Evolutionary conservation across 495 filamentous ascomycete species (phyloP).

Genomic region (Penicillium tannophilum): DNA sequence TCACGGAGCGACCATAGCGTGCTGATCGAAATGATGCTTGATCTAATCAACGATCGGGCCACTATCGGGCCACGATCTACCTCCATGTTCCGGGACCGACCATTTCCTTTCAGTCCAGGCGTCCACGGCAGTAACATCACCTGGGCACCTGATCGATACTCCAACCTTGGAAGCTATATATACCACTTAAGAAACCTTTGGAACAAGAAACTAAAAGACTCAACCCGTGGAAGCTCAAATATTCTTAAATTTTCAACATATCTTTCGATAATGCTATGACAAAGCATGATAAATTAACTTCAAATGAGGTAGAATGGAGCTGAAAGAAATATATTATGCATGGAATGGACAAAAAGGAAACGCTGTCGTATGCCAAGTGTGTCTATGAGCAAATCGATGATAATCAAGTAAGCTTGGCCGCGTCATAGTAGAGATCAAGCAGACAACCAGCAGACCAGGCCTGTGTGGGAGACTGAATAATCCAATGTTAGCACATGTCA

Average conservation of each 20-base stretch:
- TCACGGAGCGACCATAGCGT: background rate
- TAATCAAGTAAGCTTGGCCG: conserved; percentile 44
- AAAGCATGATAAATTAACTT: no score
- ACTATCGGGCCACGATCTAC: background rate
- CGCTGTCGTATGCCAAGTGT: conserved; percentile 4
- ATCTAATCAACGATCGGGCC: background rate
- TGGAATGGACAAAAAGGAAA: background rate
- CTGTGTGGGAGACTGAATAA: conserved; percentile 77
- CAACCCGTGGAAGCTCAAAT: background rate
- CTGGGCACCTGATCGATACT: no score
- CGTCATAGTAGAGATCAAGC: conserved; percentile 94
- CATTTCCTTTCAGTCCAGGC: background rate
- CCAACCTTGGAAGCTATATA: no score
- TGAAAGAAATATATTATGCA: conserved; percentile 2
- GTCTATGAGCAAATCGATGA: background rate
- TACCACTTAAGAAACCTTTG: no score
- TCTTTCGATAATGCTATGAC: no score
- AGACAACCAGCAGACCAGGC: conserved; percentile 93
- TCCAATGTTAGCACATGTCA: conserved; percentile 17
- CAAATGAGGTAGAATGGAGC: background rate
- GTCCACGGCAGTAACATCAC: no score
- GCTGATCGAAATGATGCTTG: background rate
- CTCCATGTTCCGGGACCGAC: background rate
- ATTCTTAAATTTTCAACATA: no score
- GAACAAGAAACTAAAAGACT: no score